Evolutionary conservation across 805 yeast genomes (phyloP).

Genomic region (Komagataella pastoris): DNA sequence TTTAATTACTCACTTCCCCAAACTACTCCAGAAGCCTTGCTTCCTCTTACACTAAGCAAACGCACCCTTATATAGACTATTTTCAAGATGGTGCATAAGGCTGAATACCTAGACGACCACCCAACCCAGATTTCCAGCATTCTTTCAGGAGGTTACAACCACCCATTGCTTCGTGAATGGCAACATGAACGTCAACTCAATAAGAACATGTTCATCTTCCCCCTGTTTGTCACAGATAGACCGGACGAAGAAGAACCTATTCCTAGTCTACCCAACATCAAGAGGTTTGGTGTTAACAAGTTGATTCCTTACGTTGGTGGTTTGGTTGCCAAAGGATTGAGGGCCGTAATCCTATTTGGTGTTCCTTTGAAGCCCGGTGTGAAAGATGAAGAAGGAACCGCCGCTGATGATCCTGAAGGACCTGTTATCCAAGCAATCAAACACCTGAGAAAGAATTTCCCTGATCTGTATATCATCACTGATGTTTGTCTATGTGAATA

Average conservation of each 20-base stretch:
- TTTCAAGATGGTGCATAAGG: slow-evolving; percentile 41
- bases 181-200: slow-evolving; percentile 74
- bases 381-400: slow-evolving; percentile 73
- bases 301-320: slow-evolving; percentile 57
- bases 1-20: neutral
- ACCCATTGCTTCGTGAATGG: slow-evolving; percentile 83
- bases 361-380: slow-evolving; percentile 66
- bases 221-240: slow-evolving; percentile 71
- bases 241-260: slow-evolving; percentile 71
- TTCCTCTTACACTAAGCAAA: neutral
- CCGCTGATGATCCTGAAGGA: slow-evolving; percentile 93
- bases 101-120: slow-evolving; percentile 49
- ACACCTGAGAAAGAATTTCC: slow-evolving; percentile 50
- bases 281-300: slow-evolving; percentile 73
- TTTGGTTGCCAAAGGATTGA: slow-evolving; percentile 69
- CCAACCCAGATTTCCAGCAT: slow-evolving; percentile 60
- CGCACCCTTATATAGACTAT: neutral
- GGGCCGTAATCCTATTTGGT: slow-evolving; percentile 83
- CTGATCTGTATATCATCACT: slow-evolving; percentile 76
- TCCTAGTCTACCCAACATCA: slow-evolving; percentile 77
- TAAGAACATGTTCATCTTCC: slow-evolving; percentile 86
- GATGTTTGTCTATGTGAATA: slow-evolving; percentile 97
- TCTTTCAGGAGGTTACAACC: slow-evolving; percentile 89
- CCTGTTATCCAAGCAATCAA: slow-evolving; percentile 81
- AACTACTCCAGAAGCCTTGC: neutral